These are phyloP conservation scores for Rhizophora apiculata DNA, from an alignment of 345 rosid species.

Conservation along the genomic window DNA sequence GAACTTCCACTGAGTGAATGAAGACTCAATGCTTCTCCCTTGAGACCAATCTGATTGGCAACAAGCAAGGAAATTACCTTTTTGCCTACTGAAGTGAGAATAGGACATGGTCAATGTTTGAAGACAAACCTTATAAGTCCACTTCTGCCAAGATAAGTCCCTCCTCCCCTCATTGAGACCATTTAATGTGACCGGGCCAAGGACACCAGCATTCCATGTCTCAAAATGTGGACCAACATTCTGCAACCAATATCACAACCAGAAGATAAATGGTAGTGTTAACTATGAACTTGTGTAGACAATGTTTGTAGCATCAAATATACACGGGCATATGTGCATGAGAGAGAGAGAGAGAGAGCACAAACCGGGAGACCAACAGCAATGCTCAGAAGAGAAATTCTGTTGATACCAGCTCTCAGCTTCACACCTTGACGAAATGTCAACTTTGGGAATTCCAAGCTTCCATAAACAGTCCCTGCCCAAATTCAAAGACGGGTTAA, in stretches of 20 bases:
- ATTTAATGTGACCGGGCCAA: constrained; percentile 78
- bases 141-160: constrained; percentile 95
- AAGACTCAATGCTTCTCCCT: constrained; percentile 84
- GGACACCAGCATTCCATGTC: constrained; percentile 95
- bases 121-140: constrained; percentile 84
- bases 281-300: constrained; percentile 8
- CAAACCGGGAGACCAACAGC: constrained; percentile 98
- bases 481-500: neutral
- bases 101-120: neutral
- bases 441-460: constrained; percentile 85
- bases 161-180: constrained; percentile 79
- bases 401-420: constrained; percentile 82
- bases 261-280: constrained; percentile 3
- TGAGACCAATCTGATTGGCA: constrained; percentile 73
- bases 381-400: constrained; percentile 75
- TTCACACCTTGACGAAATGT: constrained; percentile 63
- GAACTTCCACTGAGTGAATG: constrained; percentile 86
- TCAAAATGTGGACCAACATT: constrained; percentile 98
- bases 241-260: constrained; percentile 38
- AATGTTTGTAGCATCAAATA: neutral
- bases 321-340: neutral
- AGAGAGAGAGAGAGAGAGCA: constrained; percentile 20
- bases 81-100: neutral
- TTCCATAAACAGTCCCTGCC: constrained; percentile 87
- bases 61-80: constrained; percentile 6